Conservation (phyloP, 148 eudicot genomes). For the Nepenthes mirabilis region DNA sequence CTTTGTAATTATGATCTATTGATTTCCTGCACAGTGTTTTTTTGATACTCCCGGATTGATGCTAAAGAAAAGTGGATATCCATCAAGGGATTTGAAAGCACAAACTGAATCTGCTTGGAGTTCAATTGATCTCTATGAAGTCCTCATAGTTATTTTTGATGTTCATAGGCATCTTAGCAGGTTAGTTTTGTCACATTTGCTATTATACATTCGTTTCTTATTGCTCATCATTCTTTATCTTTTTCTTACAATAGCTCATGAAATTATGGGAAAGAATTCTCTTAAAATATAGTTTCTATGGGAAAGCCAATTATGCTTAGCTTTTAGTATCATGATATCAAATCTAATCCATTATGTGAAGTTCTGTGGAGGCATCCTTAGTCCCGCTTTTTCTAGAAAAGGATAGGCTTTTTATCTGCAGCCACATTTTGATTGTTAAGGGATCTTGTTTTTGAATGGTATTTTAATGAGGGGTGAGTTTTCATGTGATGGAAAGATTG, state of each 20-base stretch:
- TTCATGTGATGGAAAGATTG: too few species aligned
- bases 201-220: not conserved
- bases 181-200: constrained; percentile 22
- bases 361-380: too few species aligned
- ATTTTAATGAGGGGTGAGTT: too few species aligned
- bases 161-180: constrained; percentile 84
- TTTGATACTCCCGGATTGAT: constrained; percentile 96
- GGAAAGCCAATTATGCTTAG: too few species aligned
- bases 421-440: too few species aligned
- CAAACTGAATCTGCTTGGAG: constrained; percentile 79
- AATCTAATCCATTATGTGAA: too few species aligned
- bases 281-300: not conserved
- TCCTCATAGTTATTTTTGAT: constrained; percentile 86
- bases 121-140: constrained; percentile 65
- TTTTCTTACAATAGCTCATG: not conserved
- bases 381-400: too few species aligned
- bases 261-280: not conserved
- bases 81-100: constrained; percentile 53
- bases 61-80: constrained; percentile 59
- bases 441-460: too few species aligned
- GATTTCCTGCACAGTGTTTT: constrained; percentile 58
- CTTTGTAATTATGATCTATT: constrained; percentile 4
- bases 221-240: constrained; percentile 2
- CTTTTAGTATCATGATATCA: too few species aligned
- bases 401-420: too few species aligned